These are phyloP conservation scores for Beta lomatogona DNA, from an alignment of 179 eudicot species.

Conservation along the genomic window DNA sequence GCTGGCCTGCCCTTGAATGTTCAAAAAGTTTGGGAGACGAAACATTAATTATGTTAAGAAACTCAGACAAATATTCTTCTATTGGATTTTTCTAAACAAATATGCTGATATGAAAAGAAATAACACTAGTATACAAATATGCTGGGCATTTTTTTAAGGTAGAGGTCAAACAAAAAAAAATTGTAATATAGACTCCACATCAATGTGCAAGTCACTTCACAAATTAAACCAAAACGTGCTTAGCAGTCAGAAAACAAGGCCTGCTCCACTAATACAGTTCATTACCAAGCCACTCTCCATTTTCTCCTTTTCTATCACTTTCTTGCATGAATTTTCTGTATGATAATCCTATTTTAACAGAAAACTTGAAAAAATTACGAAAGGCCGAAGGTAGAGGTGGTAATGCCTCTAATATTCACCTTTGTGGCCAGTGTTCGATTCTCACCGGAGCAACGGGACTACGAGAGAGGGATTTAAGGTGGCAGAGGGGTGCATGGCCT, in stretches of 20 bases:
- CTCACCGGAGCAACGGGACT: too few relatives aligned
- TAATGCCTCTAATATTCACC: too few relatives aligned
- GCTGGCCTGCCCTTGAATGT: constrained; percentile 7
- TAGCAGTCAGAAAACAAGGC: neutral
- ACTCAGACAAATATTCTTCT: neutral
- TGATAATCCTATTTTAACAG: too few relatives aligned
- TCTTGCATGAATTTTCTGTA: too few relatives aligned
- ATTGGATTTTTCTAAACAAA: neutral
- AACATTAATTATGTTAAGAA: neutral
- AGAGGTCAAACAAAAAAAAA: constrained; percentile 15
- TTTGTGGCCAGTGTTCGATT: too few relatives aligned
- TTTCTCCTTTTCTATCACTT: too few relatives aligned
- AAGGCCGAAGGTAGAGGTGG: too few relatives aligned
- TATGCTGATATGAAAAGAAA: neutral
- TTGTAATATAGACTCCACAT: too few relatives aligned
- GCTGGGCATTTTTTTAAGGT: neutral
- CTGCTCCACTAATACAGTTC: neutral
- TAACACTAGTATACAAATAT: neutral
- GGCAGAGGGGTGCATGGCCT: too few relatives aligned
- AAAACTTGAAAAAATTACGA: too few relatives aligned
- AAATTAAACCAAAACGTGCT: constrained; percentile 14
- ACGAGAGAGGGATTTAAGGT: too few relatives aligned
- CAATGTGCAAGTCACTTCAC: constrained; percentile 19
- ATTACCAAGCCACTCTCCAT: neutral
- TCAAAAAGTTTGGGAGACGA: neutral